phyloP scores from a whole-genome alignment of 2,329 filamentous ascomycete genomes.

The Aplosporella prunicola region DNA sequence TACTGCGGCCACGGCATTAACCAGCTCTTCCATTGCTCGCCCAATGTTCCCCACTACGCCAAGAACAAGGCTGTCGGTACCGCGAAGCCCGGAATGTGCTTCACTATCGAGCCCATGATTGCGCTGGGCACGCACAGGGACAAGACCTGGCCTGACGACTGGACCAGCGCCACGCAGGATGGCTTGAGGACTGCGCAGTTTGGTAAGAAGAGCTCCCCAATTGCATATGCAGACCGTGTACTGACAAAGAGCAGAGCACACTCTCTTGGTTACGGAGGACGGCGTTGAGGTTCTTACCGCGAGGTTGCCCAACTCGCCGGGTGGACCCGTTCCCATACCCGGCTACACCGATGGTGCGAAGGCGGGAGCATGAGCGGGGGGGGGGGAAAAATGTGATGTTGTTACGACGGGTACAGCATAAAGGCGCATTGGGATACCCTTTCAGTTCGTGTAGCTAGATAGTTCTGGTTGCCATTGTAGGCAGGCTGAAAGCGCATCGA shows the following conservation, averaged over 20 bases:
- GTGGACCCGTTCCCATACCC: conserved; percentile 58
- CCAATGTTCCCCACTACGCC: conserved; percentile 92
- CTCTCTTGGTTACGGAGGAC: conserved; percentile 70
- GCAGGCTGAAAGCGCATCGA: conserved; percentile 4
- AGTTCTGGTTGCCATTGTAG: conserved; percentile 3
- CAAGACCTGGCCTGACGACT: conserved; percentile 96
- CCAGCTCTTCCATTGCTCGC: conserved; percentile 82
- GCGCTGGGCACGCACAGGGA: conserved; percentile 83
- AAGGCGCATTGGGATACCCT: conserved; percentile 1
- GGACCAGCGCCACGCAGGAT: conserved; percentile 91
- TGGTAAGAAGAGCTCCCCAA: conserved; percentile 51
- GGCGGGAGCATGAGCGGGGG: conserved; percentile 12
- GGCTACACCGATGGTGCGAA: conserved; percentile 17
- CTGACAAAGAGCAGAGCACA: conserved; percentile 52
- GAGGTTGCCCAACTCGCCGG: conserved; percentile 61
- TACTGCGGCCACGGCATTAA: conserved; percentile 97
- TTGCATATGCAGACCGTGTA: too few species aligned
- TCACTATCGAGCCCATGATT: conserved; percentile 99
- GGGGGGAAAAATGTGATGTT: too few species aligned
- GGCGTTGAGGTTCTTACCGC: conserved; percentile 77
- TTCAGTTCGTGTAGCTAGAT: conserved; percentile 5
- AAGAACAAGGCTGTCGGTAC: conserved; percentile 97
- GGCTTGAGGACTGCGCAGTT: conserved; percentile 90
- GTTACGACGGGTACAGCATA: conserved; percentile 2
- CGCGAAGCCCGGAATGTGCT: conserved; percentile 94